These are phyloP conservation scores for Sporisorium reilianum DNA, from an alignment of 1,284 basidiomycete genomes.

Conservation along the genomic window DNA sequence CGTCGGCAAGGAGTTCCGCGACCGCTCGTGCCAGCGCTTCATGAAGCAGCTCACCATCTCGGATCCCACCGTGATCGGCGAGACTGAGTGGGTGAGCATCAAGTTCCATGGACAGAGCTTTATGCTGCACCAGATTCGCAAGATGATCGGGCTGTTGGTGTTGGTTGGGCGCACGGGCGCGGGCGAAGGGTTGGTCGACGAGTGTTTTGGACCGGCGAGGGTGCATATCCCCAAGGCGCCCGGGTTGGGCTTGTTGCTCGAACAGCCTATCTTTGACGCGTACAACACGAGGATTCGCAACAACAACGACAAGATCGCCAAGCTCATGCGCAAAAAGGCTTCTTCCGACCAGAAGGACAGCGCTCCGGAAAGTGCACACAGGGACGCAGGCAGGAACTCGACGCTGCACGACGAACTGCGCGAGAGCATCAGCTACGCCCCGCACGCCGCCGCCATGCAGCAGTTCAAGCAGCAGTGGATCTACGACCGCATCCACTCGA, in stretches of 20 bases:
- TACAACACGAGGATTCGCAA: slow-evolving; percentile 77
- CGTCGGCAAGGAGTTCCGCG: slow-evolving; percentile 84
- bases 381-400: slow-evolving; percentile 4
- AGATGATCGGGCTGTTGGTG: slow-evolving; percentile 93
- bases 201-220: slow-evolving; percentile 76
- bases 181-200: slow-evolving; percentile 63
- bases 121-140: slow-evolving; percentile 96
- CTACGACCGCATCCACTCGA: slow-evolving; percentile 71
- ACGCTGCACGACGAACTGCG: slow-evolving; percentile 42
- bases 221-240: slow-evolving; percentile 97
- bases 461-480: slow-evolving; percentile 65
- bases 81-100: slow-evolving; percentile 94
- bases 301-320: slow-evolving; percentile 51
- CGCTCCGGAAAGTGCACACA: no score
- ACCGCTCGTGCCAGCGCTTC: slow-evolving; percentile 82
- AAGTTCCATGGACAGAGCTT: slow-evolving; percentile 97
- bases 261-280: slow-evolving; percentile 86
- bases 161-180: slow-evolving; percentile 71
- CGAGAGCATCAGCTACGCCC: slow-evolving; percentile 45
- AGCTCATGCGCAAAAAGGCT: slow-evolving; percentile 69
- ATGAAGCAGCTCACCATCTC: slow-evolving; percentile 62
- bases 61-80: slow-evolving; percentile 77
- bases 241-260: slow-evolving; percentile 91
- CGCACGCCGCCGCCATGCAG: slow-evolving; percentile 49
- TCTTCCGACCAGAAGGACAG: neutral